Percentiles rank a stretch among this genome's conserved stretches.
Evolutionary conservation across 2,329 filamentous ascomycete genomes (phyloP).

Genomic region (Ilyonectria sp.): DNA sequence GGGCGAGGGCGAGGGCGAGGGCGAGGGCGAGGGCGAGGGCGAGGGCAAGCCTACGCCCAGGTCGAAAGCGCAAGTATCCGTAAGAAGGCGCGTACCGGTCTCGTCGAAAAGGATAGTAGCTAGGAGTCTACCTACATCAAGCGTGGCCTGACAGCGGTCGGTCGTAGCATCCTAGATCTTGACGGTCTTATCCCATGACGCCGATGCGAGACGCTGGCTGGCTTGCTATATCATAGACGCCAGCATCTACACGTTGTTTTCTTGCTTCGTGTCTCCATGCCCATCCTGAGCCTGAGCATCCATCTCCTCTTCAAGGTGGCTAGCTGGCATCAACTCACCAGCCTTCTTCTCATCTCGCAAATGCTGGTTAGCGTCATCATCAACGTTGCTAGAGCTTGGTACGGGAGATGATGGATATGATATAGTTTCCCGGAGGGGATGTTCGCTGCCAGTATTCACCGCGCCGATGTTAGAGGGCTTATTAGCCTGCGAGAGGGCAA

Average conservation of each 20-base stretch:
- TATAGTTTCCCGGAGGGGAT: slow-evolving; percentile 34
- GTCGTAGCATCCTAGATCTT: too few relatives aligned
- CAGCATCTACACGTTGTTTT: slow-evolving; percentile 29
- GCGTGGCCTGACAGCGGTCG: too few relatives aligned
- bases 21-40: too few relatives aligned
- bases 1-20: too few relatives aligned
- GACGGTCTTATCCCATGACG: too few relatives aligned
- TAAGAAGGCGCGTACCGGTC: neutral
- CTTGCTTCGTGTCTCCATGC: neutral
- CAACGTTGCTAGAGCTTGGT: slow-evolving; percentile 38
- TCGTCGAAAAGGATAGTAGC: neutral
- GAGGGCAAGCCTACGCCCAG: neutral
- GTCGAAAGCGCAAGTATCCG: neutral
- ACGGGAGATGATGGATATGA: slow-evolving; percentile 31
- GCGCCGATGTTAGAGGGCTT: slow-evolving; percentile 35
- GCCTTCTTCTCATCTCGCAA: slow-evolving; percentile 2
- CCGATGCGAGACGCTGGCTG: too few relatives aligned
- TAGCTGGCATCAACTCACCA: neutral
- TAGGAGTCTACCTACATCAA: too few relatives aligned
- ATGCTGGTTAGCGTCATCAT: neutral
- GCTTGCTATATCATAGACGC: too few relatives aligned
- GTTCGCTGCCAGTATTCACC: slow-evolving; percentile 35
- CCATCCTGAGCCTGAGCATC: slow-evolving; percentile 1
- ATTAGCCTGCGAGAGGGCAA: slow-evolving; percentile 39
- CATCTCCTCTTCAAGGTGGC: slow-evolving; percentile 25